Conservation (phyloP, 1,139 yeast species). For the Kurtzmaniella quercitrusa region DNA sequence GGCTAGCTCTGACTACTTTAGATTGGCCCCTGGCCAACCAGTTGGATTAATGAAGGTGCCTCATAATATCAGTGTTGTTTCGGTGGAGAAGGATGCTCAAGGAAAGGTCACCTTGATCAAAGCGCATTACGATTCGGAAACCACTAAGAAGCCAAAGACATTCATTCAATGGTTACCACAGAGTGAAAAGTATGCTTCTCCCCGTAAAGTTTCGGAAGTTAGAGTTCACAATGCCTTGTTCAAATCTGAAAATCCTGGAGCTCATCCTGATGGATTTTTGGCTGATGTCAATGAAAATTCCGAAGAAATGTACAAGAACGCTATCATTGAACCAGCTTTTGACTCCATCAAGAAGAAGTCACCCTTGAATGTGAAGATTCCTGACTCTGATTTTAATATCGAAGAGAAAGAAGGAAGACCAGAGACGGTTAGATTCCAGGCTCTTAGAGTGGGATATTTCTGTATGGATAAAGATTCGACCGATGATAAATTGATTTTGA, state of each 20-base stretch:
- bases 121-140: constrained; percentile 70
- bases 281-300: constrained; percentile 79
- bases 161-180: constrained; percentile 96
- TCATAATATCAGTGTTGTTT: constrained; percentile 68
- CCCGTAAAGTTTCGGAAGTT: constrained; percentile 65
- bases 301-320: constrained; percentile 60
- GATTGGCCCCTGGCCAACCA: constrained; percentile 90
- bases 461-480: constrained; percentile 80
- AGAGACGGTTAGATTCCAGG: constrained; percentile 96
- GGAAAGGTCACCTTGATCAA: constrained; percentile 70
- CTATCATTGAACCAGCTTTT: constrained; percentile 79
- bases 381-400: constrained; percentile 67
- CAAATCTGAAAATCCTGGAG: constrained; percentile 85
- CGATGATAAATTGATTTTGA: constrained; percentile 59
- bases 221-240: constrained; percentile 86
- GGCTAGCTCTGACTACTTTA: constrained; percentile 61
- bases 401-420: constrained; percentile 54
- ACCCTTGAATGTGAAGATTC: constrained; percentile 71
- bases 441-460: constrained; percentile 94
- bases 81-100: constrained; percentile 55
- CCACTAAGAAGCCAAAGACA: constrained; percentile 80
- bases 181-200: constrained; percentile 54
- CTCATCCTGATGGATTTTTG: constrained; percentile 83
- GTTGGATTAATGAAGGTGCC: constrained; percentile 97
- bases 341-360: constrained; percentile 61